Evolutionary conservation across 2,329 filamentous ascomycete species (phyloP), one percentile per base, ranked within the genome.

Genomic region (Celoporthe dispersa): DNA sequence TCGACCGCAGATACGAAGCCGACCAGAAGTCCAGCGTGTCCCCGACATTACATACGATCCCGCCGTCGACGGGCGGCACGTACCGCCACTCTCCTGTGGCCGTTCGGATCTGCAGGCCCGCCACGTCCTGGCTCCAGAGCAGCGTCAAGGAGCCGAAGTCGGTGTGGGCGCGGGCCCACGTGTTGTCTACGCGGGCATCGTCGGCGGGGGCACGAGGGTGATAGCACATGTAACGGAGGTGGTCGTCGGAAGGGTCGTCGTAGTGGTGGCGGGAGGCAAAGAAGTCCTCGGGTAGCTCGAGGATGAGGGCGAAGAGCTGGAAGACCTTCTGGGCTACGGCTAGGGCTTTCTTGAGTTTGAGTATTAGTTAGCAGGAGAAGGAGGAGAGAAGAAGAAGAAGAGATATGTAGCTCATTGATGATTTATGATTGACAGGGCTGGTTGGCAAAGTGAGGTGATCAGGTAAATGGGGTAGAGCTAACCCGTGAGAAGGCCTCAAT

Each of bases 181-280:
- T 76, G 48, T 76, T 74, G 31, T 73, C 69, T 22, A 75, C 73
- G 39, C 64, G 70, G n/a, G 68, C 71, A 75, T 82, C 84, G 33
- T 83, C 80, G 8, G 81, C 80, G 22, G 78, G 73, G 0, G 79
- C 78, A 9, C 85, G 81, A 0, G 82, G 79, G 37, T 82, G 80
- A 73, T 87, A 88, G 63, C 83, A 80, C 86, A 87, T 88, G 76
- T 87, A 87, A 9, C 87, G 84, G 16, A 87, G 80, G 72, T 88
- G 86, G 70, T 86, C 84, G 64, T 88, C 86, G 59, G 84, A 84
- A 22, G 83, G 79, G 41, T 82, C 78, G 2, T 85, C 80, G 71
- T 88, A 89, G 7, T 78, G 79, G 74, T 89, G 87, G 62, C 83
- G 80, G 8, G 81, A 81, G 25, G 85, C 81, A 59, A 89, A 82